Evolutionary conservation across 2,329 filamentous ascomycete species (phyloP).

Genomic region (Fusarium penzigii): DNA sequence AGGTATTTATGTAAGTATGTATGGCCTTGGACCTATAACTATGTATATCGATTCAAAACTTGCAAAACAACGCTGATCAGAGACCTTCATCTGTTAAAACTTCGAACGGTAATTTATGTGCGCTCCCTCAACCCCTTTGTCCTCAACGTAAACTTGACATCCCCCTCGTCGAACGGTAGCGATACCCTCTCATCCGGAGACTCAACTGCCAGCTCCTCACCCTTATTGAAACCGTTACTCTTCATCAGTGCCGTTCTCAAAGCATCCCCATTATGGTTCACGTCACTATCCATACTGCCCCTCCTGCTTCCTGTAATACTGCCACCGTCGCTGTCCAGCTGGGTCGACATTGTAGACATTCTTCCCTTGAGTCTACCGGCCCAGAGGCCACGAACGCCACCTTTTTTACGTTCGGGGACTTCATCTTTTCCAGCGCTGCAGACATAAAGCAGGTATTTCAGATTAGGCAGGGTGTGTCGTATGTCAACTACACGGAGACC

Average conservation of each 20-base stretch:
- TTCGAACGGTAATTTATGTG: neutral
- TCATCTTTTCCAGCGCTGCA: constrained; percentile 75
- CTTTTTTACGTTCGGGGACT: constrained; percentile 61
- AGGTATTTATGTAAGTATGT: too few relatives aligned
- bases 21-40: too few relatives aligned
- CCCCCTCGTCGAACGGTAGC: constrained; percentile 49
- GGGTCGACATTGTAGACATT: constrained; percentile 31
- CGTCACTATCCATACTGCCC: constrained; percentile 47
- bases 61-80: too few relatives aligned
- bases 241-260: constrained; percentile 38
- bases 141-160: constrained; percentile 51
- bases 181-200: constrained; percentile 28
- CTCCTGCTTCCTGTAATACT: constrained; percentile 42
- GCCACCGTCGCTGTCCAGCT: constrained; percentile 39
- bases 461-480: constrained; percentile 85
- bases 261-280: constrained; percentile 43
- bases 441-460: constrained; percentile 90
- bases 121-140: constrained; percentile 57
- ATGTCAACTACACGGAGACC: constrained; percentile 84
- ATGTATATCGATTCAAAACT: too few relatives aligned
- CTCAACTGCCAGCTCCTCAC: constrained; percentile 11
- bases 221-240: constrained; percentile 23
- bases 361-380: constrained; percentile 47
- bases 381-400: constrained; percentile 61
- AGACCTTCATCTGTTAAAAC: too few relatives aligned